These are phyloP conservation scores for Paracamarosporium sp. DNA, from an alignment of 2,329 filamentous ascomycete genomes.

Conservation along the genomic window DNA sequence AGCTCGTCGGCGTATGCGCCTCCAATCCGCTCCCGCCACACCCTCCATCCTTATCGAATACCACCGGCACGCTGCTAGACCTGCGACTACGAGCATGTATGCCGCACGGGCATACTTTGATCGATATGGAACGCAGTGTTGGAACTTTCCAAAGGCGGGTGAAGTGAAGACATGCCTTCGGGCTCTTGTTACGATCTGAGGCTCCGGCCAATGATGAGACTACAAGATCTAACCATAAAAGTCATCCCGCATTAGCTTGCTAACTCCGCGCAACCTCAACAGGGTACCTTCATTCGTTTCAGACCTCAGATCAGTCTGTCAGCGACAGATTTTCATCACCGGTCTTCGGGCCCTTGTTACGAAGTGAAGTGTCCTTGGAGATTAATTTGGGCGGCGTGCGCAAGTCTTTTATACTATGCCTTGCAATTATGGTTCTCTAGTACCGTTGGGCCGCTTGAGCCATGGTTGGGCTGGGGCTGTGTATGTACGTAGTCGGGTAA, in stretches of 20 bases:
- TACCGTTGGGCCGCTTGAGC: not conserved
- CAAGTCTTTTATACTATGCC: not conserved
- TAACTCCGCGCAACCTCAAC: constrained; percentile 14
- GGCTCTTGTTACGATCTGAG: constrained; percentile 12
- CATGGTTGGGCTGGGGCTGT: not conserved
- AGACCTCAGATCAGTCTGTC: constrained; percentile 12
- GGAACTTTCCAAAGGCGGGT: constrained; percentile 7
- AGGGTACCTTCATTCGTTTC: constrained; percentile 8
- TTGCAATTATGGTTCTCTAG: not conserved
- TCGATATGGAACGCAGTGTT: not conserved
- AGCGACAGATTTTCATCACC: constrained; percentile 11
- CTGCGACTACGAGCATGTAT: not conserved
- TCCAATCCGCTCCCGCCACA: not conserved
- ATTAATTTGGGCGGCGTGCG: not conserved
- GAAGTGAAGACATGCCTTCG: constrained; percentile 7
- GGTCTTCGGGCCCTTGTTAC: constrained; percentile 10
- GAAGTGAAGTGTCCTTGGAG: constrained; percentile 6
- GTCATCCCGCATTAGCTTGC: constrained; percentile 14
- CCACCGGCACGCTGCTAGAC: not conserved
- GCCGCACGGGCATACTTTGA: not conserved
- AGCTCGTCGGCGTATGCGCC: not conserved
- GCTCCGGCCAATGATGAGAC: constrained; percentile 10
- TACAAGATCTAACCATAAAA: constrained; percentile 9
- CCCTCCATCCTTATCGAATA: not conserved
- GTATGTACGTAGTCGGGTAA: not conserved